Evolutionary conservation across 1,284 basidiomycete species (phyloP).

Genomic region (Puccinia coronata): DNA sequence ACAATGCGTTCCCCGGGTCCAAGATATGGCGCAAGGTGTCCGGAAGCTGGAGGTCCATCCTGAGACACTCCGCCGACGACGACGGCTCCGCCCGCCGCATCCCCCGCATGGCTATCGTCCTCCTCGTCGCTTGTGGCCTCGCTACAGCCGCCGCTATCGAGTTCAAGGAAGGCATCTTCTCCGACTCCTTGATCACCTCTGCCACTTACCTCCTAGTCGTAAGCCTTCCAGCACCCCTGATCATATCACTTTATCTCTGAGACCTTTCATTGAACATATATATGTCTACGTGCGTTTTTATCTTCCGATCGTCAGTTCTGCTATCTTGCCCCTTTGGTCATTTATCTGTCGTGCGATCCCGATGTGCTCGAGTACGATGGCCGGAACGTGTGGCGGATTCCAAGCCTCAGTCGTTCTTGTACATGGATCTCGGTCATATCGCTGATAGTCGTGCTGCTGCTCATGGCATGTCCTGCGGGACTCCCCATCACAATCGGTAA

Average conservation of each 20-base stretch:
- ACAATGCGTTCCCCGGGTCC: conserved; percentile 39
- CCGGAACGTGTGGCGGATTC: conserved; percentile 41
- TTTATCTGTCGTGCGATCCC: conserved; percentile 45
- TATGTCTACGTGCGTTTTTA: not conserved
- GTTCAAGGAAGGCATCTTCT: conserved; percentile 34
- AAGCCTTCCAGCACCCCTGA: not conserved
- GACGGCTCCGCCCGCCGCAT: conserved; percentile 15
- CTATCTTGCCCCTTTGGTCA: conserved; percentile 30
- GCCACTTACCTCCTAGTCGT: conserved; percentile 45
- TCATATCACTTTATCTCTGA: not conserved
- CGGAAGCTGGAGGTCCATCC: not conserved
- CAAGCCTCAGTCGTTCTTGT: conserved; percentile 32
- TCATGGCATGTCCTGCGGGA: conserved; percentile 43
- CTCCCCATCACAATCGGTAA: conserved; percentile 41
- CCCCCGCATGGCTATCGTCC: conserved; percentile 35
- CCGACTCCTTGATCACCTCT: conserved; percentile 43
- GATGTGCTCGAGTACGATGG: conserved; percentile 49
- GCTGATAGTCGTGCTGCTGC: conserved; percentile 22
- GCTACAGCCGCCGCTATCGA: conserved; percentile 17
- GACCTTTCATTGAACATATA: not conserved
- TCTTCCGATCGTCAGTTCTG: conserved; percentile 19
- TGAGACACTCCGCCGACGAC: not conserved
- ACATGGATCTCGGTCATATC: conserved; percentile 37
- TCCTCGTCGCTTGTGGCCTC: conserved; percentile 37
- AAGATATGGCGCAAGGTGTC: conserved; percentile 45